Evolutionary conservation across 2,329 filamentous ascomycete genomes (phyloP).

Genomic region (Hypoxylon sp.): DNA sequence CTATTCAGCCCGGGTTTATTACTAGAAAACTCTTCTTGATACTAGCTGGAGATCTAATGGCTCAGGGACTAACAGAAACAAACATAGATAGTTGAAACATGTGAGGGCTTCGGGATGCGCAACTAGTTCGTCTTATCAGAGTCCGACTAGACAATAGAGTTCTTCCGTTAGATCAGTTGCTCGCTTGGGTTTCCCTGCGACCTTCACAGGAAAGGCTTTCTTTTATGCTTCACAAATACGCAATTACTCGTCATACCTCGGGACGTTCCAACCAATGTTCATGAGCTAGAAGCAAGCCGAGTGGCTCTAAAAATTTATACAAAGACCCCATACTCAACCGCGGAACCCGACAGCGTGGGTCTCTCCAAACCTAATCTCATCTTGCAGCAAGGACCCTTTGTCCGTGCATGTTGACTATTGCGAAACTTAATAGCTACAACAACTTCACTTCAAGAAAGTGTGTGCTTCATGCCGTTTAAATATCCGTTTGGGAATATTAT

Average conservation of each 20-base stretch:
- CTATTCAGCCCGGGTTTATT: no score
- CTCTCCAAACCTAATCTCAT: conserved; percentile 31
- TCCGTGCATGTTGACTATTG: background rate
- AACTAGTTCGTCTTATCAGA: conserved; percentile 8
- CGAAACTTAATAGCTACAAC: background rate
- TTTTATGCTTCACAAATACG: conserved; percentile 10
- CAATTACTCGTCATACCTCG: conserved; percentile 23
- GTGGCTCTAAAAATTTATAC: background rate
- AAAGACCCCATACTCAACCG: background rate
- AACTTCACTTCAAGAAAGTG: no score
- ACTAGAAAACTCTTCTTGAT: no score
- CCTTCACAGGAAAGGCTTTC: conserved; percentile 1
- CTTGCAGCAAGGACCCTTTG: conserved; percentile 15
- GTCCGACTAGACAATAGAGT: conserved; percentile 8
- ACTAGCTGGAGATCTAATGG: no score
- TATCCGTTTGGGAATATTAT: no score
- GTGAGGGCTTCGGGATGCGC: conserved; percentile 16
- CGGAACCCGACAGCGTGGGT: conserved; percentile 27
- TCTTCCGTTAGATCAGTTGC: conserved; percentile 8
- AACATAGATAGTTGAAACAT: no score
- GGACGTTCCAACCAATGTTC: background rate
- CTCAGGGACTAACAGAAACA: no score
- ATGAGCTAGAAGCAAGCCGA: no score
- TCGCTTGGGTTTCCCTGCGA: conserved; percentile 17
- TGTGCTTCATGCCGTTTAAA: no score